Conservation (phyloP, 163 green algal species). For the Coccomyxa subellipsoidea region DNA sequence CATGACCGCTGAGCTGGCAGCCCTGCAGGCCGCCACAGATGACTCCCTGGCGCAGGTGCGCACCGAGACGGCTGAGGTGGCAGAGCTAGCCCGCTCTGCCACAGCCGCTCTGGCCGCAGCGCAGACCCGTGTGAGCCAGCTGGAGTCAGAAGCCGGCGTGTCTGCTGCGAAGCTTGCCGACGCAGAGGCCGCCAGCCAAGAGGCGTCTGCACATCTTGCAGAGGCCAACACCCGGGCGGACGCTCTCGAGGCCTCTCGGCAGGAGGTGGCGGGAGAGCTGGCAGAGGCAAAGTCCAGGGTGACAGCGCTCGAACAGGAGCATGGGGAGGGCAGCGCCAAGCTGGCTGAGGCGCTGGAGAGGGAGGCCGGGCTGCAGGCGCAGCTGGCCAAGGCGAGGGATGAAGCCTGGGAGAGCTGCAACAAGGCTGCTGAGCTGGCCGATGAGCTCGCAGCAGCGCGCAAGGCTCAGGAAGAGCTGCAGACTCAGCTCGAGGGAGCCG, state of each 20-base stretch:
- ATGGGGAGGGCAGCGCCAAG: neutral
- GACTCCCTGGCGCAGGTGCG: neutral
- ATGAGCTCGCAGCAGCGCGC: neutral
- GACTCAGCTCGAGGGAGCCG: neutral
- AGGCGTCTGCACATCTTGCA: neutral
- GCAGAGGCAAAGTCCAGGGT: neutral
- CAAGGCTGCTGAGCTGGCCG: neutral
- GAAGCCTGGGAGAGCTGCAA: neutral
- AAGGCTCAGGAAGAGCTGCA: neutral
- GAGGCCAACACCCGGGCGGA: neutral
- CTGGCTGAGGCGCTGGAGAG: neutral
- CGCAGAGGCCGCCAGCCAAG: neutral
- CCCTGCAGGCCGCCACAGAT: neutral
- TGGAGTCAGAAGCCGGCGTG: neutral
- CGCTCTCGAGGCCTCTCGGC: neutral
- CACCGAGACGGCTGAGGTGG: neutral
- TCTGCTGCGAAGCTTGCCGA: neutral
- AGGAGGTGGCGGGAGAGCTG: neutral
- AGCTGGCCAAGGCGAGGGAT: neutral
- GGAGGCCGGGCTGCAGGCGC: neutral
- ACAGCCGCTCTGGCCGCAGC: neutral
- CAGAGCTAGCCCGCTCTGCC: neutral
- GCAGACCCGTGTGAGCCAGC: neutral
- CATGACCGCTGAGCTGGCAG: neutral
- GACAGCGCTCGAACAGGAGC: neutral